These are phyloP conservation scores for Triticum timopheevii DNA, from an alignment of 176 grass and related monocot genomes.

Conservation along the genomic window DNA sequence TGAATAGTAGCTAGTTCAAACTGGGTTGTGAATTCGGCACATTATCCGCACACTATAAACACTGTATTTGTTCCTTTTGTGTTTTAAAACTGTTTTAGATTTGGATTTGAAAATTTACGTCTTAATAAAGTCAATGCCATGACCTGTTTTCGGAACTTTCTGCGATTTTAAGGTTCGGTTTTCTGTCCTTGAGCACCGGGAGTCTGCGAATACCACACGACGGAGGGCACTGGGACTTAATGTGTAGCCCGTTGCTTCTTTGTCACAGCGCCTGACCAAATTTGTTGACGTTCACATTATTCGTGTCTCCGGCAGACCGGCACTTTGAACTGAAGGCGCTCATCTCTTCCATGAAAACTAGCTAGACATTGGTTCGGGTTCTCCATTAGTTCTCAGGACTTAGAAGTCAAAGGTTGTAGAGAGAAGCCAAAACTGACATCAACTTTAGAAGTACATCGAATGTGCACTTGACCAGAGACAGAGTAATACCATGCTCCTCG, in stretches of 20 bases:
- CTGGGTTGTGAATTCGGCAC: background rate
- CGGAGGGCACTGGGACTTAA: background rate
- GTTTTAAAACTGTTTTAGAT: background rate
- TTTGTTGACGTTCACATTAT: constrained; percentile 28
- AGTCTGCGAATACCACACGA: background rate
- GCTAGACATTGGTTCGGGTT: background rate
- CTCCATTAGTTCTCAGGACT: background rate
- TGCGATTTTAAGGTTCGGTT: background rate
- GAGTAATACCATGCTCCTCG: constrained; percentile 5
- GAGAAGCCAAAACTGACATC: background rate
- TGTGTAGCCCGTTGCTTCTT: background rate
- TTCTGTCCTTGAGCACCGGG: background rate
- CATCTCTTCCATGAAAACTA: background rate
- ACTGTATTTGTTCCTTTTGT: background rate
- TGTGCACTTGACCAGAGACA: background rate
- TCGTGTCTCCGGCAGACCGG: background rate
- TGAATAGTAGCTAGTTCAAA: background rate
- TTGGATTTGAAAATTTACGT: background rate
- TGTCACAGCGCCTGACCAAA: background rate
- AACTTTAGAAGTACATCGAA: constrained; percentile 13
- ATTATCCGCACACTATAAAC: background rate
- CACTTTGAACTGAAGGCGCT: background rate
- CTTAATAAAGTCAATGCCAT: background rate
- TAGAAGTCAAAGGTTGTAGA: background rate
- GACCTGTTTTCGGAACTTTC: too few species aligned